phyloP scores from a whole-genome alignment of 1,139 yeast species.

The Candida tropicalis region DNA sequence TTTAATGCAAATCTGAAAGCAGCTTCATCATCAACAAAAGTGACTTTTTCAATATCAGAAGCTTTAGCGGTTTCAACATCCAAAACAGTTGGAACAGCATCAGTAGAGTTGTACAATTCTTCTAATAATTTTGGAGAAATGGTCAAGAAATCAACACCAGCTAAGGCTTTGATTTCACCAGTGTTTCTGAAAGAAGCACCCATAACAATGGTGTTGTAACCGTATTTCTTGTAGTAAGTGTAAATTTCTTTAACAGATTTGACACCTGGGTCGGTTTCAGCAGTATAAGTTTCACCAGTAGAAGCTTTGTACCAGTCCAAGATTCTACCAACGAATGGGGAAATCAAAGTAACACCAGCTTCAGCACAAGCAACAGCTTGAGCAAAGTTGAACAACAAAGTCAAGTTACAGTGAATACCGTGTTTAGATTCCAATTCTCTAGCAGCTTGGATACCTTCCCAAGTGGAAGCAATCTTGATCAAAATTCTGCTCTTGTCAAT shows the following conservation, averaged over 20 bases:
- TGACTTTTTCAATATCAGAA: conserved; percentile 65
- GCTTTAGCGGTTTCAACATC: conserved; percentile 59
- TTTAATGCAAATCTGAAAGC: conserved; percentile 88
- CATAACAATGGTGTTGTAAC: conserved; percentile 97
- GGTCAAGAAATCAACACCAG: conserved; percentile 97
- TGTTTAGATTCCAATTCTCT: conserved; percentile 88
- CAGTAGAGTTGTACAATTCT: conserved; percentile 79
- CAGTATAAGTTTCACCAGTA: conserved; percentile 85
- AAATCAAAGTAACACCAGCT: conserved; percentile 92
- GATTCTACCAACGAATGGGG: conserved; percentile 99
- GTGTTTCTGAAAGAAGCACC: conserved; percentile 99
- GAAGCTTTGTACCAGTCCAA: conserved; percentile 97
- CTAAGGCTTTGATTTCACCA: conserved; percentile 95
- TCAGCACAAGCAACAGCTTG: conserved; percentile 99
- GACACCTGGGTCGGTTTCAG: conserved; percentile 95
- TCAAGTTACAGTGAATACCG: conserved; percentile 93
- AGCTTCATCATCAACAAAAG: conserved; percentile 84
- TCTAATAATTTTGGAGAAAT: conserved; percentile 93
- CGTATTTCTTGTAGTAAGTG: conserved; percentile 98
- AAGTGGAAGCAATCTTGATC: conserved; percentile 96
- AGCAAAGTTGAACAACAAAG: conserved; percentile 88
- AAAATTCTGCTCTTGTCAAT: conserved; percentile 85
- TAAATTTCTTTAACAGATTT: conserved; percentile 80
- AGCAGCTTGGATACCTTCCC: conserved; percentile 99
- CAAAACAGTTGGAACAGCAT: conserved; percentile 77